Evolutionary conservation across 805 yeast genomes (phyloP).

Genomic region (Lachancea thermotolerans): DNA sequence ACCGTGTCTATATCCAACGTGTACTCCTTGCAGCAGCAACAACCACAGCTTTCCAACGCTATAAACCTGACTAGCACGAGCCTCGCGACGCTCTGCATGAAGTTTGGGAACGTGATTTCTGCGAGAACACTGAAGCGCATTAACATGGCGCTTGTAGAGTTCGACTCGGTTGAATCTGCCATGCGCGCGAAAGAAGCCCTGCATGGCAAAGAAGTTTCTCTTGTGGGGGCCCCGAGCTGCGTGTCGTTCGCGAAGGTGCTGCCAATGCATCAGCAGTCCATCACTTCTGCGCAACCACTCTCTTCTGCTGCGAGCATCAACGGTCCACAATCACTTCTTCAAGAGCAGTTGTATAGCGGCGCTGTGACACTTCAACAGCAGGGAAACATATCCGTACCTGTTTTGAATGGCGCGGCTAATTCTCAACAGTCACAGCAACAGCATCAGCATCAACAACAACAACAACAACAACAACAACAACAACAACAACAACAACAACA

Average conservation of each 20-base stretch:
- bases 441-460: slow-evolving; percentile 6
- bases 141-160: slow-evolving; percentile 61
- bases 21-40: slow-evolving; percentile 38
- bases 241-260: slow-evolving; percentile 79
- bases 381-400: slow-evolving; percentile 29
- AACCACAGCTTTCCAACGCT: slow-evolving; percentile 44
- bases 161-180: slow-evolving; percentile 65
- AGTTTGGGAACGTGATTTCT: slow-evolving; percentile 55
- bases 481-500: background rate
- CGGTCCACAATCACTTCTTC: slow-evolving; percentile 25
- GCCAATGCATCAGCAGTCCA: slow-evolving; percentile 31
- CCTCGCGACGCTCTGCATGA: slow-evolving; percentile 51
- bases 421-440: slow-evolving; percentile 5
- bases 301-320: slow-evolving; percentile 7
- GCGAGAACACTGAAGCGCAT: slow-evolving; percentile 51
- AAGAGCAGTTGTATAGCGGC: slow-evolving; percentile 30
- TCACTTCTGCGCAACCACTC: slow-evolving; percentile 8
- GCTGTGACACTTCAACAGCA: slow-evolving; percentile 29
- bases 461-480: background rate
- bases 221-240: slow-evolving; percentile 67
- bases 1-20: slow-evolving; percentile 74
- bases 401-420: slow-evolving; percentile 22
- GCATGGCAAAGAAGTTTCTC: slow-evolving; percentile 70
- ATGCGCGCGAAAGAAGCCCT: slow-evolving; percentile 69
- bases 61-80: slow-evolving; percentile 40